phyloP scores from a whole-genome alignment of 345 rosid species.

The Kandelia obovata region DNA sequence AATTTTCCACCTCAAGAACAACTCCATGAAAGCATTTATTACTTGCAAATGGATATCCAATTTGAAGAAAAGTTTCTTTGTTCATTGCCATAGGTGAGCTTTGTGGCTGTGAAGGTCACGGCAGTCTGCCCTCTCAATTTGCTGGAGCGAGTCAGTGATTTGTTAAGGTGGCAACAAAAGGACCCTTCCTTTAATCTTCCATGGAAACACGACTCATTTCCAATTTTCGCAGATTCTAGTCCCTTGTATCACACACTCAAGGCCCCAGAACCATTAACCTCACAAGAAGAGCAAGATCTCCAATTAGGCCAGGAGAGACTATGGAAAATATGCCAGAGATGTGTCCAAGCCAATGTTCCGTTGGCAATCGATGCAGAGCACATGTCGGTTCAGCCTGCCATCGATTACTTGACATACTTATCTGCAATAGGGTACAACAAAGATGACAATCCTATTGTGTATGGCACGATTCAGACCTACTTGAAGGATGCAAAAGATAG shows the following conservation, averaged over 20 bases:
- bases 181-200: conserved; percentile 55
- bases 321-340: conserved; percentile 47
- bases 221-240: conserved; percentile 64
- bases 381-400: conserved; percentile 71
- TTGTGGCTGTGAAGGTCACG: conserved; percentile 59
- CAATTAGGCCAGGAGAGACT: conserved; percentile 48
- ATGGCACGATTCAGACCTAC: conserved; percentile 75
- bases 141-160: conserved; percentile 62
- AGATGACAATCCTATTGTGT: conserved; percentile 47
- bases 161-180: conserved; percentile 76
- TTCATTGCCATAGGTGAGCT: conserved; percentile 56
- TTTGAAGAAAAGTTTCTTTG: too few relatives aligned
- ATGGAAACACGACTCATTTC: conserved; percentile 62
- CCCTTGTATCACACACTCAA: conserved; percentile 68
- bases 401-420: conserved; percentile 72
- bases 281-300: conserved; percentile 60
- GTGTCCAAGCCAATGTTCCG: conserved; percentile 51
- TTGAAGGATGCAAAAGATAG: conserved; percentile 76
- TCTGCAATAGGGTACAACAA: conserved; percentile 52
- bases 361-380: conserved; percentile 76
- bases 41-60: too few relatives aligned
- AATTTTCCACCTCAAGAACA: background rate
- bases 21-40: too few relatives aligned
- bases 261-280: conserved; percentile 57
- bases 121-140: conserved; percentile 73